Percentiles rank a stretch among this genome's conserved stretches.
These are phyloP conservation scores for Trichosanthes truncata DNA, from an alignment of 306 rosid genomes.

Conservation along the genomic window DNA sequence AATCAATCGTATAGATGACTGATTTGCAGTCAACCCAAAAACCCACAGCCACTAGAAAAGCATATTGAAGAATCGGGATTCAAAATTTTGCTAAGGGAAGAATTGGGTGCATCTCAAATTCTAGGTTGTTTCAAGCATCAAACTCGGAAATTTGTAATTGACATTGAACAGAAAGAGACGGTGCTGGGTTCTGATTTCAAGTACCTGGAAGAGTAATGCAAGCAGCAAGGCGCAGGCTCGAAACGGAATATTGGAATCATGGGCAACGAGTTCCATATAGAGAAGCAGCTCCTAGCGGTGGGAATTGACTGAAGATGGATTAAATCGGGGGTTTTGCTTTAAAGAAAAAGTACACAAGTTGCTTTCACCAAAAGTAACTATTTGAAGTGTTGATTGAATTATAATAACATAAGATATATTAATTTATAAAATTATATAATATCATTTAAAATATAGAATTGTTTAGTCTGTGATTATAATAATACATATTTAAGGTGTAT, in stretches of 20 bases:
- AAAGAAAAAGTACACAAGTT: no score
- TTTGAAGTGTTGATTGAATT: no score
- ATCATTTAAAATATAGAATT: no score
- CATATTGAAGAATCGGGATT: neutral
- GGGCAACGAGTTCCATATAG: neutral
- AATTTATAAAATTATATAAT: no score
- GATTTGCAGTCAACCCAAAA: neutral
- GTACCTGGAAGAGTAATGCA: slow-evolving; percentile 22
- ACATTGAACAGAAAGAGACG: neutral
- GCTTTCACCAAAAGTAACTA: no score
- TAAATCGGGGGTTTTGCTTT: no score
- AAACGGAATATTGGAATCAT: slow-evolving; percentile 6
- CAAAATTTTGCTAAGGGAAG: neutral
- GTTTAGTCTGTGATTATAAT: no score
- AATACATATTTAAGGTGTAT: no score
- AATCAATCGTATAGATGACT: neutral
- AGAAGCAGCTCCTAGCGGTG: neutral
- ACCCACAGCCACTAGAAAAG: neutral
- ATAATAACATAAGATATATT: no score
- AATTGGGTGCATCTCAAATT: neutral
- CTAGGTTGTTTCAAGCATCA: neutral
- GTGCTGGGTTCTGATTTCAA: neutral
- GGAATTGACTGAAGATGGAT: neutral
- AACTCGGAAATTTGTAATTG: neutral
- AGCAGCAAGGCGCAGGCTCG: slow-evolving; percentile 16